Evolutionary conservation across 179 eudicot species (phyloP), one percentile per base, ranked within the genome.

Genomic region (Camellia oleifera): DNA sequence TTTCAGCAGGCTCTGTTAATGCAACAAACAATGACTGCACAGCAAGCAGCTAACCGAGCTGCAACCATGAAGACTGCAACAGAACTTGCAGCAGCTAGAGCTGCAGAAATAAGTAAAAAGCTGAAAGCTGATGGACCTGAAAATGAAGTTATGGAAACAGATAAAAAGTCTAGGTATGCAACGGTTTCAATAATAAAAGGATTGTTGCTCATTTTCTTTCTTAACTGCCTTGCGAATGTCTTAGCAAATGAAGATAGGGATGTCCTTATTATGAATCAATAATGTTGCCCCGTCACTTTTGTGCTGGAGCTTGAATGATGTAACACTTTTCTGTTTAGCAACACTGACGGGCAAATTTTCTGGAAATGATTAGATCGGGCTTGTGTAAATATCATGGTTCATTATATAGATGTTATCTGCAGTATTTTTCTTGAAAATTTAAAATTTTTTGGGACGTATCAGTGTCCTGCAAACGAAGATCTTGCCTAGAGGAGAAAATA

Each of bases 21-120:
- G 99, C 99, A 96, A 88, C 97, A 94, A 85, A 85, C 97, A 53
- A 81, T 96, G 92, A 85, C 90, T 77, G 96, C 96, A 26, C 99
- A 96, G 81, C 98, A 91, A 89, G 98, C 98, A 61, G 99, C 99
- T 83, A 94, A 88, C 67, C 92, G 98, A 53, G 99, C 97, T 77
- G 97, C 97, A 74, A 91, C 93, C 18, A 84, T 96, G 91, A 96
- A 96, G 90, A 86, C 92, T 80, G 96, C 99, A 32, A 96, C 99
- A 61, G 99, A 96, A 4, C 83, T 94, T 77, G 99, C 99, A 57
- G 91, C 99, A 50, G 92, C 98, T 75, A 96, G 99, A 88, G 99
- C 99, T 80, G 97, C 97, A 69, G 99, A 96, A 87, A 96, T 96
- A 83, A 91, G 98, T 82, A 88, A 71, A 87, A 92, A 88, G 76